Percentiles rank a stretch among this genome's conserved stretches.
Evolutionary conservation across 192 early-diverging fungal genomes (phyloP).

Genomic region (Dissophora ornata): DNA sequence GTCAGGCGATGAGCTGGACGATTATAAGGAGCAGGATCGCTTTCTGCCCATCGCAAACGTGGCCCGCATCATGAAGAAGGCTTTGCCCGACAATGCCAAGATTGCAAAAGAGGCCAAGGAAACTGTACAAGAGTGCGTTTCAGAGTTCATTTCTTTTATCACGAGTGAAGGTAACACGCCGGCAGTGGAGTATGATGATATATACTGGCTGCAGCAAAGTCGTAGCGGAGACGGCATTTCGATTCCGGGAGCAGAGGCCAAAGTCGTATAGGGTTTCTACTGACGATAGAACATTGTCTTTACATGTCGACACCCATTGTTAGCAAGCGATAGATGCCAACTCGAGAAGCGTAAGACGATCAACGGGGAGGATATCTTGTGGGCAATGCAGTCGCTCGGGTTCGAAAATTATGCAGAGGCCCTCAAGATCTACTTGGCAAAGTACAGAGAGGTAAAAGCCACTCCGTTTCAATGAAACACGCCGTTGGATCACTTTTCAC

Average conservation of each 20-base stretch:
- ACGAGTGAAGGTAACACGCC: constrained; percentile 92
- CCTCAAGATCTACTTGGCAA: constrained; percentile 88
- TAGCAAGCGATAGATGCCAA: constrained; percentile 92
- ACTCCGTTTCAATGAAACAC: background rate
- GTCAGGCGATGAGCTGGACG: constrained; percentile 75
- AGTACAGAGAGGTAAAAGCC: constrained; percentile 86
- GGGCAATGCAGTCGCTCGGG: constrained; percentile 97
- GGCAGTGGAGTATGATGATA: too few relatives aligned
- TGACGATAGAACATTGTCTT: too few relatives aligned
- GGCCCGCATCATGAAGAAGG: constrained; percentile 96
- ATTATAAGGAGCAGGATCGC: constrained; percentile 94
- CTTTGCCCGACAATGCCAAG: constrained; percentile 96
- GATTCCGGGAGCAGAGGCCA: too few relatives aligned
- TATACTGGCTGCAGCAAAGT: too few relatives aligned
- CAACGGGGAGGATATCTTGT: constrained; percentile 98
- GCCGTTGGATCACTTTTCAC: too few relatives aligned
- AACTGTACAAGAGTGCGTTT: constrained; percentile 96
- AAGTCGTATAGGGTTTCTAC: too few relatives aligned
- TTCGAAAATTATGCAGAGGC: constrained; percentile 97
- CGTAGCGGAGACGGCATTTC: too few relatives aligned
- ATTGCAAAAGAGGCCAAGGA: constrained; percentile 99
- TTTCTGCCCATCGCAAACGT: constrained; percentile 97
- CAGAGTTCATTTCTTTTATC: constrained; percentile 98
- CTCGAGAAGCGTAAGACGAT: constrained; percentile 98
- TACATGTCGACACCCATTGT: too few relatives aligned